Base-by-base conservation (phyloP, 169 alveolate genomes). In the Theileria parva region DNA sequence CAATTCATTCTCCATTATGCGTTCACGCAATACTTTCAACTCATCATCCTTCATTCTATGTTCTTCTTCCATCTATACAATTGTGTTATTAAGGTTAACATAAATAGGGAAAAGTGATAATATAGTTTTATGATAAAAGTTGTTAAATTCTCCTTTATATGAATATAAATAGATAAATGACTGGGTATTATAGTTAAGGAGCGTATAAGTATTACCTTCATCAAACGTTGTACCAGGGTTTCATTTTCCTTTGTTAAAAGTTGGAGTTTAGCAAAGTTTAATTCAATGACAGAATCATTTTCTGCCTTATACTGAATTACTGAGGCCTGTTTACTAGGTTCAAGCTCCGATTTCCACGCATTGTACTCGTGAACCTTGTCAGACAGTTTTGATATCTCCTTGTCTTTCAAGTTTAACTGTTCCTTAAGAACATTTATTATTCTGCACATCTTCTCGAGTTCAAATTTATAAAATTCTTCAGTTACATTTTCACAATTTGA, bases 21-120 rank as follows among this genome's bases (percentile, higher is more conserved):
- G 28, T 30, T 17, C 23, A 23, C 53, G 68, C 23, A 66, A 21
- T 51, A 4, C 19, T 64, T 67, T 74, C 30, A 81, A 17, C 27
- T 81, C 88, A 30, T 30, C 74, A 53, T 81, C 88, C 55, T 81
- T 81, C 44, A 50, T 59, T 51, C 59, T 74, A 51, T 81, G 88
- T 37, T 55, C 70, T 59, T 69, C 79, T 37, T 81, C 88, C 88
- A 81, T 81, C 30, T 63, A 77, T 55, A 23, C 2, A 32, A 6
- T 19, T 8, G 12, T 44, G 17, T 44, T 44, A 44, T 32, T 32
- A 32, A 32, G 1, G 37, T 32, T 32, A 55, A 55, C 30, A 55
- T 55, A 2, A 2, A 2, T 1, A 32, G 37, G 5, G 5, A 32
- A 32, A 32, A 32, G 5, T 2, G 37, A 32, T 2, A 32, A 32